phyloP scores from a whole-genome alignment of 2,329 filamentous ascomycete genomes.

The Colletotrichum sp. region DNA sequence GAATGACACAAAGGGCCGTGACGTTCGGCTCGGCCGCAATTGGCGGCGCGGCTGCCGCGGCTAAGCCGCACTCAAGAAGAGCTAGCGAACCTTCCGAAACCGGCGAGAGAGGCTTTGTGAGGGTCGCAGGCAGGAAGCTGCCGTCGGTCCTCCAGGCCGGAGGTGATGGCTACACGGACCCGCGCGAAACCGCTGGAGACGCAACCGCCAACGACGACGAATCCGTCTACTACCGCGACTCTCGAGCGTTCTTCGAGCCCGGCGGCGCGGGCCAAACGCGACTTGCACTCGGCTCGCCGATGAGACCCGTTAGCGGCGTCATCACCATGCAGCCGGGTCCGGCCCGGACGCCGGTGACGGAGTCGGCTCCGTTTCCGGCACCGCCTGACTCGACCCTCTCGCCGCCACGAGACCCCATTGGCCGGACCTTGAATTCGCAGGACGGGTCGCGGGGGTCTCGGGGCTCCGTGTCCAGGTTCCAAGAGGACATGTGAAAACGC shows the following conservation, averaged over 20 bases:
- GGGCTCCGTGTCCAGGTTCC: constrained; percentile 43
- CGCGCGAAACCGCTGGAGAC: constrained; percentile 35
- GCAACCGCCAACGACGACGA: constrained; percentile 36
- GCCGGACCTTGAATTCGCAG: constrained; percentile 39
- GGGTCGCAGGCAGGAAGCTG: constrained; percentile 69
- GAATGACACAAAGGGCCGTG: constrained; percentile 53
- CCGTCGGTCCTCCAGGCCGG: constrained; percentile 66
- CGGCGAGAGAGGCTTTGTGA: constrained; percentile 65
- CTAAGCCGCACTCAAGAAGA: constrained; percentile 38
- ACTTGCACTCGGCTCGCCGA: constrained; percentile 60
- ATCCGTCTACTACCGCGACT: constrained; percentile 60
- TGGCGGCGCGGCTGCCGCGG: constrained; percentile 11
- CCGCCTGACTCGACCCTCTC: constrained; percentile 21
- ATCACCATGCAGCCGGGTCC: constrained; percentile 70
- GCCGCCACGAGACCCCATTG: constrained; percentile 38
- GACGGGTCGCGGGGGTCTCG: constrained; percentile 35
- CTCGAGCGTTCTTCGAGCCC: constrained; percentile 48
- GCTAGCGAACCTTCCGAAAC: constrained; percentile 34
- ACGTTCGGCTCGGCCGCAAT: constrained; percentile 31
- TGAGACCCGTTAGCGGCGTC: constrained; percentile 65
- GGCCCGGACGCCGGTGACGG: constrained; percentile 64
- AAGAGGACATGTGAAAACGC: constrained; percentile 37
- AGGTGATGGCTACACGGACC: constrained; percentile 67
- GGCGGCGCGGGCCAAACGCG: constrained; percentile 30
- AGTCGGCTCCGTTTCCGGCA: constrained; percentile 54